Base-by-base conservation (phyloP, 768 basidiomycete genomes). In the Boletus rubescentipes region DNA sequence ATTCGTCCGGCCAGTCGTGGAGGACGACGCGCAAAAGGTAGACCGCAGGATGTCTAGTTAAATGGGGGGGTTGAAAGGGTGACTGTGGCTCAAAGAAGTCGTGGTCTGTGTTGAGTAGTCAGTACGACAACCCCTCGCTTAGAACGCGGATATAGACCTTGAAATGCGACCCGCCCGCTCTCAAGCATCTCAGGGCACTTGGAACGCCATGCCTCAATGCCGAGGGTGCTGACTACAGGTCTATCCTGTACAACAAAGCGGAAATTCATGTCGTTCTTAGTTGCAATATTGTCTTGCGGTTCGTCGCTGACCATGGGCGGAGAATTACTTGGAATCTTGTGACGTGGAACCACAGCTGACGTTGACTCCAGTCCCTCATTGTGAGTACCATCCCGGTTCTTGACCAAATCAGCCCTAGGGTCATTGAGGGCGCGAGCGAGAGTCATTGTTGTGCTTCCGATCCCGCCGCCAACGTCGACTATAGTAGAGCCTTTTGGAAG, bases 1-100 rank as follows among this genome's bases (percentile, higher is more conserved):
- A 78, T 1, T 72, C 73, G 57, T 91, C 85, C 1, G 87, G 84
- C 89, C 89, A 91, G 62, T 92, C 89, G 60, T 92, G 89, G 32
- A 88, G 73, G 36, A 90, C 79, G 18, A 85, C 83, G 21, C 89
- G 81, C 30, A 90, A 73, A 32, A 91, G 73, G 64, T 85, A 92
- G 7, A 89, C 82, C 0, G 86, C 79, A 54, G 86, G 75, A 48
- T 79, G 60, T 51, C 61, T 67, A 47, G 75, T 63, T 3, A 49
- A 12, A 16, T 68, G 59, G 38, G 49, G 49, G 29, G 44, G 39
- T 2, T 79, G 79, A 4, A 67, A 55, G 14, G 66, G 49, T 1
- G 72, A 70, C 62, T 91, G 89, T 0, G 82, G 79, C 5, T 75
- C 79, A 66, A 91, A 91, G 65, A 91, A 91, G 70, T 91, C 87